phyloP scores from a whole-genome alignment of 495 filamentous ascomycete genomes.

The Xylaria curta region DNA sequence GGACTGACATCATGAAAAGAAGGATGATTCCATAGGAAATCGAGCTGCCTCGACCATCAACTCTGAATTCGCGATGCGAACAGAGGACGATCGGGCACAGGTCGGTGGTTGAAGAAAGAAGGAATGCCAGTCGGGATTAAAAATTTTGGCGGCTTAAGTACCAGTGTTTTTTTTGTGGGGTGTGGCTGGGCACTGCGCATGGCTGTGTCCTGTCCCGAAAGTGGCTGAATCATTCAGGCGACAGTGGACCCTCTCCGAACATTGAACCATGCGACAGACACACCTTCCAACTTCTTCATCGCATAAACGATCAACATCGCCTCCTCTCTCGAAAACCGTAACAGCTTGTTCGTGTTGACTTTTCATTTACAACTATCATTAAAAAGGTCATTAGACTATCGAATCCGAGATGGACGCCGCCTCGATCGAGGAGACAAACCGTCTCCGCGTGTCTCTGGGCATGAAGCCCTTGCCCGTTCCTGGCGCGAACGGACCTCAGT shows the following conservation, averaged over 20 bases:
- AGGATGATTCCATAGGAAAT: conserved; percentile 80
- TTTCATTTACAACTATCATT: background rate
- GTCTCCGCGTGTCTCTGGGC: conserved; percentile 85
- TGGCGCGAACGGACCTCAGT: conserved; percentile 56
- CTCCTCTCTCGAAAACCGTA: background rate
- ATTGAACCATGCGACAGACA: background rate
- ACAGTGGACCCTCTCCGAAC: background rate
- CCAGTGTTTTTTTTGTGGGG: conserved; percentile 1
- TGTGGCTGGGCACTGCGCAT: background rate
- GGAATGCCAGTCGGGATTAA: conserved; percentile 37
- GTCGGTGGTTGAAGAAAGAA: conserved; percentile 65
- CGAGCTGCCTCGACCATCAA: conserved; percentile 84
- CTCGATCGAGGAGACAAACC: conserved; percentile 93
- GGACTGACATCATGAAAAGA: conserved; percentile 78
- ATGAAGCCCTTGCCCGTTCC: conserved; percentile 90
- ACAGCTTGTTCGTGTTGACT: too few relatives aligned
- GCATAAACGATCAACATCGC: background rate
- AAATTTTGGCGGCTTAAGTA: conserved; percentile 38
- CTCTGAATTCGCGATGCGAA: conserved; percentile 63
- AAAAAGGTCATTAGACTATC: background rate
- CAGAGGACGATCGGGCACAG: conserved; percentile 83
- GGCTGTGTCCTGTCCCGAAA: background rate
- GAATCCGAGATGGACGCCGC: conserved; percentile 74
- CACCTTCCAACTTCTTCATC: conserved; percentile 3
- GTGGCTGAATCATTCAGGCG: background rate